phyloP scores from a whole-genome alignment of 768 basidiomycete genomes.

The Boletus coccyginus region DNA sequence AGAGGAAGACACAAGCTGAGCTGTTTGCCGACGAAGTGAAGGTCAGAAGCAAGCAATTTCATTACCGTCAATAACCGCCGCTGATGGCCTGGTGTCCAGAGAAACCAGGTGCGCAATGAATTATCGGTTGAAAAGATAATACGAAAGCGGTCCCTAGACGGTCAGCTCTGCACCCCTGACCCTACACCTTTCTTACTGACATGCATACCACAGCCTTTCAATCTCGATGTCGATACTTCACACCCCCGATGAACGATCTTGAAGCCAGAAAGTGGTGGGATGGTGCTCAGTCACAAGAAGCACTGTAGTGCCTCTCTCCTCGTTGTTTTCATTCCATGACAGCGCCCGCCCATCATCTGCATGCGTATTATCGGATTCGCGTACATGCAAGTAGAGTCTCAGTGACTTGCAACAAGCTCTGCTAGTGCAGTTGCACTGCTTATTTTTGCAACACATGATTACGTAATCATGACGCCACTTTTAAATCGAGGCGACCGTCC shows the following conservation, averaged over 20 bases:
- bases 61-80: constrained; percentile 30
- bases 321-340: constrained; percentile 27
- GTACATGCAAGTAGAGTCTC: constrained; percentile 6
- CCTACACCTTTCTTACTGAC: constrained; percentile 18
- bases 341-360: constrained; percentile 12
- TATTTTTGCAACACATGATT: constrained; percentile 12
- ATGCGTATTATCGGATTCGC: constrained; percentile 11
- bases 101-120: constrained; percentile 75
- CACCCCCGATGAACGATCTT: constrained; percentile 56
- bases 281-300: constrained; percentile 34
- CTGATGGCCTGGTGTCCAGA: constrained; percentile 41
- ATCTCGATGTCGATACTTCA: constrained; percentile 77
- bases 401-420: constrained; percentile 1
- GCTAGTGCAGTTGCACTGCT: not conserved
- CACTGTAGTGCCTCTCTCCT: constrained; percentile 31
- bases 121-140: constrained; percentile 70
- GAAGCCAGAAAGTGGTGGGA: constrained; percentile 62
- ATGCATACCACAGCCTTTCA: constrained; percentile 57
- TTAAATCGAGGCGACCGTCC: not conserved
- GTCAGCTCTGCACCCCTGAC: constrained; percentile 37
- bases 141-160: constrained; percentile 65
- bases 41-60: constrained; percentile 41
- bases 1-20: constrained; percentile 52
- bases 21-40: constrained; percentile 69
- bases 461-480: constrained; percentile 29